Base-by-base conservation (phyloP, 2,329 filamentous ascomycete genomes). In the Trichoderma breve region DNA sequence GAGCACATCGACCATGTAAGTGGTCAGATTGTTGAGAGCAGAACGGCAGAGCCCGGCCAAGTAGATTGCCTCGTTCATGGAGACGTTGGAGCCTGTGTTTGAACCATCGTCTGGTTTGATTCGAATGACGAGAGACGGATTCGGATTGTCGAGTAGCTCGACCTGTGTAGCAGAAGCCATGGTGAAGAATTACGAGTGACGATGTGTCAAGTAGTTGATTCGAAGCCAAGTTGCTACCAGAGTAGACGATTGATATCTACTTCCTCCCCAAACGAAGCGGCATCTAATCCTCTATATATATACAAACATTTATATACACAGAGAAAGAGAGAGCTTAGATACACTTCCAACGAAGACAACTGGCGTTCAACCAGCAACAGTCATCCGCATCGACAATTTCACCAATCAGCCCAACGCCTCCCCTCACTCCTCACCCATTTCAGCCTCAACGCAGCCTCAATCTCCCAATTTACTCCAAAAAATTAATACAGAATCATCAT, bases 151-250 rank as follows among this genome's bases (percentile, higher is more conserved):
- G 43, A 74, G 64, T 18, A 79, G 73, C 69, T 76, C 74, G 12
- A 81, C 55, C n/a, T 80, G 77, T 28, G 79, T 80, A 65, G 80
- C 80, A 18, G 80, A 76, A 65, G 79, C 78, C 80, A 81, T 81
- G 43, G 21, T 71, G 68, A 65, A 72, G 51, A 11, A 9, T 15
- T 18, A 7, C 21, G 3, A 9, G 6, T 24, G 64, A 36, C 8
- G 64, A 43, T n/a, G 34, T 26, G 8, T 3, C 8, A 68, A 32
- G 18, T 7, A 3, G 24, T 5, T 3, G 24, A 15, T 21, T 34
- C 14, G 36, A 6, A 63, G 3, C 18, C 7, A 14, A 28, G 47
- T 24, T 58, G 34, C 32, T 43, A n/a, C 2, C 3, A 55, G 63
- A 57, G 30, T 7, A 24, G 8, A 66, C 5, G 11, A 21, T 36